Evolutionary conservation across 2,329 filamentous ascomycete species (phyloP).

Genomic region (Fusarium sp.): DNA sequence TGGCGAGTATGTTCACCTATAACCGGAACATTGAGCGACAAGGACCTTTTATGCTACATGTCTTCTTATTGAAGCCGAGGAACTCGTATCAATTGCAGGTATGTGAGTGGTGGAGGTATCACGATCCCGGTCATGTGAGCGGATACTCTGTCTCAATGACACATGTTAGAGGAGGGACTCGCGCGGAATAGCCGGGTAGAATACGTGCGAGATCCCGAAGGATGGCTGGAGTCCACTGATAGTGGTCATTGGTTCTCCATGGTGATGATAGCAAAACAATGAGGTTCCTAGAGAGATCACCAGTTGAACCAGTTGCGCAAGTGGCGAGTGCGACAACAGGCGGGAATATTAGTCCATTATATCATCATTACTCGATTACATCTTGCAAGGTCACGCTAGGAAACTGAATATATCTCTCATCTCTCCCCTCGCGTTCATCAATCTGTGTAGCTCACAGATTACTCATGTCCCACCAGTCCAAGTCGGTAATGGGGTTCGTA

Average conservation of each 20-base stretch:
- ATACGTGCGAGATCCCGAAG: not conserved
- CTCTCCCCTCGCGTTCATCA: too few species aligned
- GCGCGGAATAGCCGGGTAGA: not conserved
- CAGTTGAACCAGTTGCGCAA: not conserved
- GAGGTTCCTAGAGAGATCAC: not conserved
- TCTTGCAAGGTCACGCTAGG: too few species aligned
- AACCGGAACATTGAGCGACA: not conserved
- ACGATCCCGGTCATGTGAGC: not conserved
- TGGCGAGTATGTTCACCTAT: not conserved
- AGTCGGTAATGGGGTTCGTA: not conserved
- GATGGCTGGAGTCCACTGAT: too few species aligned
- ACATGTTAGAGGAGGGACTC: not conserved
- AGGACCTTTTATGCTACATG: not conserved
- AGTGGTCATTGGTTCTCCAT: not conserved
- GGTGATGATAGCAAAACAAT: too few species aligned
- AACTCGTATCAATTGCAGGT: not conserved
- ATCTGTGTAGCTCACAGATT: constrained; percentile 10
- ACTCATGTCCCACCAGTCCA: constrained; percentile 32
- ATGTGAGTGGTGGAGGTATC: not conserved
- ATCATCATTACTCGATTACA: too few species aligned
- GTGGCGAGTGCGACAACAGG: too few species aligned
- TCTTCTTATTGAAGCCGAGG: not conserved
- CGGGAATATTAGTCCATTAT: too few species aligned
- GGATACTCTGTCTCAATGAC: not conserved
- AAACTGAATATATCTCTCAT: too few species aligned